Evolutionary conservation across 2,329 filamentous ascomycete genomes (phyloP), one percentile per base, ranked within the genome.

Genomic region (Cryphonectria radicalis): DNA sequence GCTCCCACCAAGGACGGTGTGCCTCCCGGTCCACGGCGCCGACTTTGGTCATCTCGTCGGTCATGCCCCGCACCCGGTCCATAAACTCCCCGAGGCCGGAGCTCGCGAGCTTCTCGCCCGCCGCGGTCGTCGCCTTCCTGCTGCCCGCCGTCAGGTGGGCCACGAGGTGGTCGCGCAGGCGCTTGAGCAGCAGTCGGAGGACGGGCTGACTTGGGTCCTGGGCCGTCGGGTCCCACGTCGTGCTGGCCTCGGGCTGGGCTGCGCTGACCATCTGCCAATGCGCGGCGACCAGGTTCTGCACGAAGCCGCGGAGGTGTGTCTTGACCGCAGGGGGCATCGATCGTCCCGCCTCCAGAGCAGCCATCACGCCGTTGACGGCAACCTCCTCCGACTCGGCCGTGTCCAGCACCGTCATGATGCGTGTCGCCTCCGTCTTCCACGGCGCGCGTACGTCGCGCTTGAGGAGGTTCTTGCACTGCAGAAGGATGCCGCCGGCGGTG

Each of bases 381-480:
- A 86, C 83, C 59, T 89, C 88, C 70, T 82, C 84, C 2, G 86
- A 82, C 64, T 85, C 81, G 19, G 84, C 87, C 66, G 75, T 76
- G 74, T 92, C 90, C 14, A 95, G 86, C 0, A 93, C 88, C 1
- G 88, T 82, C 83, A 92, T 89, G 74, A 95, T 88, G n/a, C 92
- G 89, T 3, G 85, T 83, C 0, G 92, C 91, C 80, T 95, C 91
- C 35, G 85, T 88, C 80, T 91, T 93, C 93, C 93, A 96, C 28
- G 91, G 89, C 17, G 88, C 88, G 62, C 93, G 89, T 4, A 94
- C 92, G 77, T 95, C 93, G 22, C 93, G 89, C 81, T 94, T 95
- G 43, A 96, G 86, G 10, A 95, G 84, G 75, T 94, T 95, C 83
- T 96, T 96, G 80, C 91, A 92, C 67, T 94, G 93, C 19, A 95